Percentiles rank a stretch among this genome's conserved stretches.
These are phyloP conservation scores for Candida montana DNA, from an alignment of 805 yeast species.

Conservation along the genomic window DNA sequence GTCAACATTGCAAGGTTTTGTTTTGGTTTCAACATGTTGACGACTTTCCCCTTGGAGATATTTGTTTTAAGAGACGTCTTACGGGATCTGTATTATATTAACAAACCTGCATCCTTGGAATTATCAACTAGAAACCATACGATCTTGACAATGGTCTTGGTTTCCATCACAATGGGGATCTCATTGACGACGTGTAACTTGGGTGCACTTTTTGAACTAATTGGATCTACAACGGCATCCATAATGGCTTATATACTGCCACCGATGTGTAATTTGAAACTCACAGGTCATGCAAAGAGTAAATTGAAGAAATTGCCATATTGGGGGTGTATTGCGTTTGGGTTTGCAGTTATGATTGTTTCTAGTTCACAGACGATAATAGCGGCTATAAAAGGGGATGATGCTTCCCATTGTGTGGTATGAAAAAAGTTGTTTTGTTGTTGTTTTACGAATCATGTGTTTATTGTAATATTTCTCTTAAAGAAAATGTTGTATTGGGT, in stretches of 20 bases:
- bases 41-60: conserved; percentile 86
- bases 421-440: conserved; percentile 1
- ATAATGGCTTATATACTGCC: conserved; percentile 90
- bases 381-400: conserved; percentile 22
- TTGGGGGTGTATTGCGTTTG: conserved; percentile 61
- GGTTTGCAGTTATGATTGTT: conserved; percentile 68
- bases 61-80: conserved; percentile 87
- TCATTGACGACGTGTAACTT: conserved; percentile 79
- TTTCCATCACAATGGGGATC: conserved; percentile 65
- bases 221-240: conserved; percentile 92
- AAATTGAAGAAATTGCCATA: conserved; percentile 47
- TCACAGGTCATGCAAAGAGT: conserved; percentile 44
- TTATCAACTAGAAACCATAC: conserved; percentile 49
- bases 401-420: conserved; percentile 17
- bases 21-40: conserved; percentile 87
- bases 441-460: too few relatives aligned
- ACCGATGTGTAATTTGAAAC: conserved; percentile 71
- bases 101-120: conserved; percentile 33
- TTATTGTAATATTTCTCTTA: too few relatives aligned
- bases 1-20: conserved; percentile 86
- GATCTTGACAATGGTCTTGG: conserved; percentile 58
- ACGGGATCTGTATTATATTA: conserved; percentile 49
- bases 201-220: conserved; percentile 83
- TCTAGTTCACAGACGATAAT: conserved; percentile 73
- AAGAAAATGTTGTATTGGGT: too few relatives aligned